A percentile compares a stretch with the other conserved stretches of the same genome.
These are phyloP conservation scores for Aphanomyces cochlioides DNA, from an alignment of 352 stramenopile species.

Conservation along the genomic window DNA sequence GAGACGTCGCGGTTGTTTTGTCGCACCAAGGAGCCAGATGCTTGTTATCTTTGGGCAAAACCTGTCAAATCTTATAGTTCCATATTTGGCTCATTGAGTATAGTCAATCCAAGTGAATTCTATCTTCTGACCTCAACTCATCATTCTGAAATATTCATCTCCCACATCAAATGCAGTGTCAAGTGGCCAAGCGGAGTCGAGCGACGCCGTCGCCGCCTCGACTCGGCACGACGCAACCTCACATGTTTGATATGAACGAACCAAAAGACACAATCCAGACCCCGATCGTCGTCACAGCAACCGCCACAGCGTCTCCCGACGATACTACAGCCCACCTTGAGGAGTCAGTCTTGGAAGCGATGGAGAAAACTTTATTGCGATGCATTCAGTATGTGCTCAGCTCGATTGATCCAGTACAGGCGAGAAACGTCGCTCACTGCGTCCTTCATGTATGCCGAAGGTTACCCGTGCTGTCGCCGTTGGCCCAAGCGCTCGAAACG, in stretches of 20 bases:
- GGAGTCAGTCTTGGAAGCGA: conserved; percentile 14
- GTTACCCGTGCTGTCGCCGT: conserved; percentile 16
- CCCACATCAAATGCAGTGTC: background rate
- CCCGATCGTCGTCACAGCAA: background rate
- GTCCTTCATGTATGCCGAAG: conserved; percentile 22
- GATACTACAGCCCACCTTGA: conserved; percentile 2
- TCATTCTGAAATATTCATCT: conserved; percentile 3
- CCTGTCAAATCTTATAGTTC: conserved; percentile 4
- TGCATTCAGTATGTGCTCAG: conserved; percentile 24
- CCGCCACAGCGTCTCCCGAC: background rate
- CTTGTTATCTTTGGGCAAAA: background rate
- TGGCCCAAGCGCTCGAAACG: conserved; percentile 24
- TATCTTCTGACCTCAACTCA: background rate
- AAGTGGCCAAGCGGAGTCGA: background rate
- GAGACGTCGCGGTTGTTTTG: conserved; percentile 1
- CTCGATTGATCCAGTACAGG: conserved; percentile 25
- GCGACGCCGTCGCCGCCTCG: background rate
- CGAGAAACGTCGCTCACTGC: conserved; percentile 22
- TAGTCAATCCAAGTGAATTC: background rate
- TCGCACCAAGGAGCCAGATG: conserved; percentile 3
- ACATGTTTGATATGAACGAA: background rate
- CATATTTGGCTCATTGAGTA: background rate
- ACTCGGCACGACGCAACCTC: background rate
- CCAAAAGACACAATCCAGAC: background rate
- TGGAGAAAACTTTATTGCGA: conserved; percentile 24